Base-by-base conservation (phyloP, 257 asterid species). In the Lavandula angustifolia region DNA sequence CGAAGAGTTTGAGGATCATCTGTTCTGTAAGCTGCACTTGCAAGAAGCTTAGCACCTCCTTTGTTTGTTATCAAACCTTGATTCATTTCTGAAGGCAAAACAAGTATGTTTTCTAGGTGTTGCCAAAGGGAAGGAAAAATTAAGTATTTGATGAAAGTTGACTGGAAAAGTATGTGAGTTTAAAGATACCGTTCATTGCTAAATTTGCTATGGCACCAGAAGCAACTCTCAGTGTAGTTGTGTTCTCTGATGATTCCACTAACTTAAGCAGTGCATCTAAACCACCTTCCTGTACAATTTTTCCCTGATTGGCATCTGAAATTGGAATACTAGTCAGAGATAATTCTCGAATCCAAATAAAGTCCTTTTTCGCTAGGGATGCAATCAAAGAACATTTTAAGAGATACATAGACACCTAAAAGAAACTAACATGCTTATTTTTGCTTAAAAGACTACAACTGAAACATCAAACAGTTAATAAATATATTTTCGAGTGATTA, bases 161-260 rank as follows among this genome's bases (percentile, higher is more conserved):
- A 43, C 2, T 65, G 27, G 12, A 38, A 67, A 41, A 22, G 55
- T 31, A 72, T 7, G 9, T 11, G 27, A 46, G 59, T 51, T 60
- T 52, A 14, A 6, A 49, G 51, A 68, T 82, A 91, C 98, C 98
- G 29, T 88, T 88, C 98, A 91, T 91, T 48, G 98, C 98, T 80
- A 91, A 74, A 72, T 91, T 91, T 56, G 98, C 98, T 75, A 91
- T 80, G 47, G 98, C 98, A 40, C 98, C 98, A 73, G 96, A 88
- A 70, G 98, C 98, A 67, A 88, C 96, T 77, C 98, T 78, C 66
- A 88, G 88, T 69, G 85, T 80, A 38, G 96, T 88, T 68, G 80
- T 74, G 79, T 84, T 86, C 42, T 88, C 81, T 5, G 98, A 85
- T 70, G 91, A 86, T 73, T 85, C 90, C 54, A 91, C 82, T 75